phyloP scores from a whole-genome alignment of 257 asterid genomes.

The Przewalskia tangutica region DNA sequence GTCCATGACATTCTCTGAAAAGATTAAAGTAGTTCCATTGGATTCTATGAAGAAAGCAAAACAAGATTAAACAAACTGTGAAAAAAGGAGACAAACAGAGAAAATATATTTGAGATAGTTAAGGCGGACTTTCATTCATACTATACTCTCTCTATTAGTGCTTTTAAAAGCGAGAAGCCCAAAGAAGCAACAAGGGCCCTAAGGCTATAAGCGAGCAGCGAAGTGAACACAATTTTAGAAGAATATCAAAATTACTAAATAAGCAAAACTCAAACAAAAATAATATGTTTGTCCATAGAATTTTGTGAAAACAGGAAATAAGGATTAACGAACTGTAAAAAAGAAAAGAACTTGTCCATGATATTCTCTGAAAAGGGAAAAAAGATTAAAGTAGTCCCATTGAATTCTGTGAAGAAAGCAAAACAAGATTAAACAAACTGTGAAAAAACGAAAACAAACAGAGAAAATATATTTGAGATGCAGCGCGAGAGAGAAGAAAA shows the following conservation, averaged over 20 bases:
- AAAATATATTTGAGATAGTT: not conserved
- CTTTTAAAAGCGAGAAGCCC: not conserved
- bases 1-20: no score
- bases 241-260: not conserved
- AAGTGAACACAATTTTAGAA: not conserved
- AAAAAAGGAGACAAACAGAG: not conserved
- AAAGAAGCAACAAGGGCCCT: not conserved
- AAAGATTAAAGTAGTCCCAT: no score
- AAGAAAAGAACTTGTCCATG: no score
- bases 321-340: no score
- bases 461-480: not conserved
- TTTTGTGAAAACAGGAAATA: no score
- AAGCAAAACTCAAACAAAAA: not conserved
- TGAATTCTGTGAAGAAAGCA: no score
- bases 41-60: no score
- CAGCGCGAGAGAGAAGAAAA: not conserved
- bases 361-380: no score
- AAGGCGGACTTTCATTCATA: not conserved
- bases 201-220: not conserved
- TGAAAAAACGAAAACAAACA: not conserved
- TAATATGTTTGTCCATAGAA: not conserved
- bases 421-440: no score
- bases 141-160: not conserved
- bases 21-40: no score
- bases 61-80: no score